Conservation (phyloP, 257 asterid species). For the Solanum stenotomum region DNA sequence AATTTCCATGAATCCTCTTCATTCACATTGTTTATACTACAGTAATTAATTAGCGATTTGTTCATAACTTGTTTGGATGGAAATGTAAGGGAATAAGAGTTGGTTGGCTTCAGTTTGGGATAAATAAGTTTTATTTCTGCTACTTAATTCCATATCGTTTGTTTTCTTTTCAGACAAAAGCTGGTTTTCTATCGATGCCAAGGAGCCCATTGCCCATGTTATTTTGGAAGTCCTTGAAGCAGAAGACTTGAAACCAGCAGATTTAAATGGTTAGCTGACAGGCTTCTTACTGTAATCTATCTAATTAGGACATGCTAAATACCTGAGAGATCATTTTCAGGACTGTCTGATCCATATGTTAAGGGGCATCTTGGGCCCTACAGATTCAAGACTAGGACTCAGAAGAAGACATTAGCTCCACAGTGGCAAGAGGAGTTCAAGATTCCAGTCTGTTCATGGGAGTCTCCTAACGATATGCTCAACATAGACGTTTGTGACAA, state of each 20-base stretch:
- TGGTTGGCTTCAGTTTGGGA: background rate
- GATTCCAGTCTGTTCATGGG: slow-evolving; percentile 88
- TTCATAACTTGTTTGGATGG: background rate
- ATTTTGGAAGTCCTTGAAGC: slow-evolving; percentile 86
- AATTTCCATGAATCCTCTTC: background rate
- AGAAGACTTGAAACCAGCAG: slow-evolving; percentile 79
- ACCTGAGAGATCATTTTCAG: slow-evolving; percentile 31
- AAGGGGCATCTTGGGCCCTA: slow-evolving; percentile 81
- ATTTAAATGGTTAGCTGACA: slow-evolving; percentile 59
- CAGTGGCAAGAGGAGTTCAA: slow-evolving; percentile 95
- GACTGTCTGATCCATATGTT: slow-evolving; percentile 92
- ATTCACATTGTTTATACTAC: background rate
- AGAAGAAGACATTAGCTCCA: slow-evolving; percentile 74
- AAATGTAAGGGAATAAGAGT: background rate
- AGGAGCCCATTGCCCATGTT: slow-evolving; percentile 45
- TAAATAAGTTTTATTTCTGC: background rate
- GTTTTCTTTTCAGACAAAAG: slow-evolving; percentile 10
- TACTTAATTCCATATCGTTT: background rate
- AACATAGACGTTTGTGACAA: slow-evolving; percentile 68
- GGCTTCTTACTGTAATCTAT: background rate
- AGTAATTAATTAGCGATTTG: background rate
- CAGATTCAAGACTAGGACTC: slow-evolving; percentile 73
- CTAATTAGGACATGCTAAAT: background rate
- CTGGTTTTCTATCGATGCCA: slow-evolving; percentile 56
- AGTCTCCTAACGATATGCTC: slow-evolving; percentile 55